Base-by-base conservation (phyloP, 1,284 basidiomycete genomes). In the Naganishia liquefaciens region DNA sequence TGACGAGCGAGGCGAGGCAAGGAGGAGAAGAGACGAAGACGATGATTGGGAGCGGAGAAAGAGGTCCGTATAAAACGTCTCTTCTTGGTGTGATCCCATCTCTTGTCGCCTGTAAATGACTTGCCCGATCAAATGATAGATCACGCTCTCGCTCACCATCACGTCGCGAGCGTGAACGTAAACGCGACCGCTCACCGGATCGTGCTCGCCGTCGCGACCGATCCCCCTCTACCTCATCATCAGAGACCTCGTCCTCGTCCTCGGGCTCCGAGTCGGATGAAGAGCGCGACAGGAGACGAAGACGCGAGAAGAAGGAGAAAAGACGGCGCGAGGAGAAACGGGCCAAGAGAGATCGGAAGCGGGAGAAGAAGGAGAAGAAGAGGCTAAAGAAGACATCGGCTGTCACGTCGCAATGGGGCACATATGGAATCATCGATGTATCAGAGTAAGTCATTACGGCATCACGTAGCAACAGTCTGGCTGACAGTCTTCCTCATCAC, bases 401-500 rank as follows among this genome's bases (percentile, higher is more conserved):
- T n/a, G 81, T 81, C 40, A 84, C 84, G 10, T 80, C 82, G 27
- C 85, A 91, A 68, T 94, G 90, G 90, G 92, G 92, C 17, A 91
- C 90, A 76, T 88, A 90, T 74, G 92, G 92, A 1, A 84, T 90
- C 68, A 90, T 95, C 66, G 85, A 83, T 39, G 91, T 93, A 72
- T 77, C 84, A 7, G 90, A 92, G 90, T 91, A 72, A 73, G 89
- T 84, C 27, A 25, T 17, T 5, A 28, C 13, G n/a, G 10, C 21
- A 13, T 21, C 9, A 11, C n/a, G 21, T 17, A n/a, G n/a, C 40
- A 5, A n/a, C 39, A 40, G 21, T 1, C 28, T 21, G 27, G 19
- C 17, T 40, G 19, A 28, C 33, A 4, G 39, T 19, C 21, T 21
- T 9, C 40, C 43, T 17, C n/a, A 17, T 25, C 27, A 5, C 33